These are phyloP conservation scores for Globisporangium parvum DNA, from an alignment of 352 stramenopile species.

Conservation along the genomic window DNA sequence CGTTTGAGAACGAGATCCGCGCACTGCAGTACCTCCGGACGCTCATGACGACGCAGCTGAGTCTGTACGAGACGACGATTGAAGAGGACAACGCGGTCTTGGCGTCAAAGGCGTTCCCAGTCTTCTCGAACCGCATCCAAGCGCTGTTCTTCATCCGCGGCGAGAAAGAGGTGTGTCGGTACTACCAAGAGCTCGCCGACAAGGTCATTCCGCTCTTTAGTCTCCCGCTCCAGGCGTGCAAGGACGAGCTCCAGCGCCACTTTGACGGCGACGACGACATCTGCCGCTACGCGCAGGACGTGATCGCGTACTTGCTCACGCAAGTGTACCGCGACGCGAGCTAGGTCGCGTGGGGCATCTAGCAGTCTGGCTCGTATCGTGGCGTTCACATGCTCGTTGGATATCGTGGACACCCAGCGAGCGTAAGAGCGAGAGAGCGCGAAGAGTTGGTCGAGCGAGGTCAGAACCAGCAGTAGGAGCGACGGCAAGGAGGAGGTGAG, in stretches of 20 bases:
- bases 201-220: slow-evolving; percentile 81
- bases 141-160: slow-evolving; percentile 86
- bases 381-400: neutral
- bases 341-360: slow-evolving; percentile 14
- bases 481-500: too few species aligned
- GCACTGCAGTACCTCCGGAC: slow-evolving; percentile 64
- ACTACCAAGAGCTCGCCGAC: slow-evolving; percentile 78
- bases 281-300: slow-evolving; percentile 82
- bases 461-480: too few species aligned
- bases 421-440: neutral
- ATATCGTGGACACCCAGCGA: neutral
- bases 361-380: too few species aligned
- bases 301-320: slow-evolving; percentile 86
- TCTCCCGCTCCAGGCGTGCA: slow-evolving; percentile 56
- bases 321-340: slow-evolving; percentile 72
- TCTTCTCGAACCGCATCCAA: slow-evolving; percentile 87
- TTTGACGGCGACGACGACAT: slow-evolving; percentile 79
- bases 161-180: slow-evolving; percentile 84
- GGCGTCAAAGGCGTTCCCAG: slow-evolving; percentile 65
- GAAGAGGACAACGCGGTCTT: slow-evolving; percentile 83
- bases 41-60: slow-evolving; percentile 78
- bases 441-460: neutral
- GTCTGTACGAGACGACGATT: slow-evolving; percentile 80
- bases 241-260: slow-evolving; percentile 62
- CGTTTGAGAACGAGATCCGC: slow-evolving; percentile 81